Evolutionary conservation across 768 basidiomycete species (phyloP), one percentile per base, ranked within the genome.

Genomic region (Rhodotorula sphaerocarpa): DNA sequence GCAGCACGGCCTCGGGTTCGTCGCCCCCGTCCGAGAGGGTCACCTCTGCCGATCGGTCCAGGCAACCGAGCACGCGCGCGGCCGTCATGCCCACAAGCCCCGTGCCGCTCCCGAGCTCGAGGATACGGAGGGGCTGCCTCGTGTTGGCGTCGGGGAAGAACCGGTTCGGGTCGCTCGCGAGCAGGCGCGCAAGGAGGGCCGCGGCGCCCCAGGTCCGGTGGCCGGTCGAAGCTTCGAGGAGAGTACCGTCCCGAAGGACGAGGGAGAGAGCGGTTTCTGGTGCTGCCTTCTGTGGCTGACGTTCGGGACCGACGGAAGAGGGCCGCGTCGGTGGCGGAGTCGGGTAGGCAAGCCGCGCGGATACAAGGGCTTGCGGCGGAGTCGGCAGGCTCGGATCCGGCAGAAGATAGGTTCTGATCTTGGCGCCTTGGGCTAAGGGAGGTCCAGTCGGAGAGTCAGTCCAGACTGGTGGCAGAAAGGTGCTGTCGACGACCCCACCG

Each of bases 31-130:
- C 88, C 14, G 86, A 88, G 20, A 87, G 85, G 27, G 84, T 75
- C 57, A 89, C 77, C 10, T 70, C 71, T 11, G 63, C 34, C 63
- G 60, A 12, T 44, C 28, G 18, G 53, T 55, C 50, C 45, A 61
- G 68, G 52, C 10, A 58, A 12, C 58, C 70, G 14, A 82, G 73
- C 5, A 84, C 70, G 69, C 80, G 83, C 2, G 82, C 81, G 2
- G 79, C 76, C 16, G 82, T 78, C 65, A 91, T 84, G 67, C 86
- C 86, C n/a, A 90, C 79, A 57, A 90, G 76, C 7, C 88, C 88
- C 0, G 88, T 90, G 5, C 88, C 88, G 1, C 87, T 86, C 9
- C 88, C 88, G n/a, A 91, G 80, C 74, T 91, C 87, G 46, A 90
- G 79, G 18, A 90, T 71, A 4, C 82, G 76, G 3, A 81, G 55